Evolutionary conservation across 371 early-diverging fungal species (phyloP).

Genomic region (Mucor saturninus): DNA sequence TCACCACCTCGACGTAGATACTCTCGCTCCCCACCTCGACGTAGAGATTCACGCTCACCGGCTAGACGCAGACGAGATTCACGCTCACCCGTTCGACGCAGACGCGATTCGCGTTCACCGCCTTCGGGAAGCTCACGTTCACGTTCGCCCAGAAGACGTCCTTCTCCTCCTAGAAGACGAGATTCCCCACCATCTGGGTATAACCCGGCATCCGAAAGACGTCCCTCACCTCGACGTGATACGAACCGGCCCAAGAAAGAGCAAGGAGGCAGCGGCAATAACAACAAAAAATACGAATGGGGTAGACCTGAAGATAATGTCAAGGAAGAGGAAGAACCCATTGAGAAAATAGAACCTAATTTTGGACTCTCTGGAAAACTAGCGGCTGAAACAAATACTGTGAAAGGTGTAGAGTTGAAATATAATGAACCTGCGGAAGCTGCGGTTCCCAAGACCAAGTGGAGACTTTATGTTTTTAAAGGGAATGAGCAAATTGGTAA

Average conservation of each 20-base stretch:
- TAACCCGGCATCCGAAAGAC: constrained; percentile 24
- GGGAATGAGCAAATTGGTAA: constrained; percentile 84
- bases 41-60: constrained; percentile 13
- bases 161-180: not conserved
- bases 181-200: constrained; percentile 9
- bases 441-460: constrained; percentile 71
- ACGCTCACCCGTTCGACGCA: constrained; percentile 9
- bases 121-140: too few species aligned
- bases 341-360: constrained; percentile 72
- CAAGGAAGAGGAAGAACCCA: constrained; percentile 45
- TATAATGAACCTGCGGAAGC: constrained; percentile 93
- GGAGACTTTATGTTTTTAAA: constrained; percentile 93
- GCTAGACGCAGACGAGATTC: constrained; percentile 7
- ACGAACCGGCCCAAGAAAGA: not conserved
- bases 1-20: constrained; percentile 7
- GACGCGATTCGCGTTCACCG: too few species aligned
- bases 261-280: constrained; percentile 14
- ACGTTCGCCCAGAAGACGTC: too few species aligned
- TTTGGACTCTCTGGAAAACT: constrained; percentile 86
- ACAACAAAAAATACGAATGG: constrained; percentile 36
- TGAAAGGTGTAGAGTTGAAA: constrained; percentile 85
- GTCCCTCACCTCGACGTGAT: constrained; percentile 21
- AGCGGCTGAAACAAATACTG: constrained; percentile 83
- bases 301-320: constrained; percentile 39
- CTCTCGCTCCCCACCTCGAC: constrained; percentile 14